Base-by-base conservation (phyloP, 768 basidiomycete species). In the Phylloporus scabripes region DNA sequence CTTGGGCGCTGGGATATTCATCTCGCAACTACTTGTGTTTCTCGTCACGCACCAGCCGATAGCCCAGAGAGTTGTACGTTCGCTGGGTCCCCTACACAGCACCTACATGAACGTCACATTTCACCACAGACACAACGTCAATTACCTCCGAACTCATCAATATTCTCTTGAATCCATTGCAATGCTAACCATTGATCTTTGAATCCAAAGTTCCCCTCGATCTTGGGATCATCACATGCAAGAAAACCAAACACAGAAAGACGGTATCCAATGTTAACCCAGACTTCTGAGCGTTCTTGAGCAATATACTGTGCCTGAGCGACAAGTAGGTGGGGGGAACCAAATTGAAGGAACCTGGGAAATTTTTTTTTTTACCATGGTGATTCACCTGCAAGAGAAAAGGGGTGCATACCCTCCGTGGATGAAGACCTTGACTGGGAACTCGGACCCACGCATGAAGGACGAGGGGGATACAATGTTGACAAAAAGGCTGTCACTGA, bases 101-200 rank as follows among this genome's bases (percentile, higher is more conserved):
- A 36, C n/a, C 6, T 9, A 36, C n/a, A 17, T 36, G 34, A 55
- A 46, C n/a, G 7, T 5, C 6, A 10, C 26, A 20, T 36, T 36
- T 12, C 21, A 9, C 5, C 33, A 18, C 0, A 1, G 10, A 10
- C 17, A 18, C 5, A 37, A 36, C n/a, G 34, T 36, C 11, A 17
- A 36, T 28, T 23, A 37, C 34, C 87, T 64, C 87, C 88, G 53
- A 89, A 90, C 0, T 69, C 34, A 17, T 8, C n/a, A 17, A 36
- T 36, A n/a, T 36, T 36, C 15, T 76, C 76, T 40, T 71, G 77
- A 21, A 89, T 70, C 86, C 87, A 89, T 55, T 77, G 69, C n/a
- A 89, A 59, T 1, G 81, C 87, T 17, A 85, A 59, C 87, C 87
- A 89, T 57, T 86, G 85, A 58, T 90, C 87, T 64, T 88, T 89